phyloP scores from a whole-genome alignment of 139 green algal species.

The Chlamydomonas applanata region DNA sequence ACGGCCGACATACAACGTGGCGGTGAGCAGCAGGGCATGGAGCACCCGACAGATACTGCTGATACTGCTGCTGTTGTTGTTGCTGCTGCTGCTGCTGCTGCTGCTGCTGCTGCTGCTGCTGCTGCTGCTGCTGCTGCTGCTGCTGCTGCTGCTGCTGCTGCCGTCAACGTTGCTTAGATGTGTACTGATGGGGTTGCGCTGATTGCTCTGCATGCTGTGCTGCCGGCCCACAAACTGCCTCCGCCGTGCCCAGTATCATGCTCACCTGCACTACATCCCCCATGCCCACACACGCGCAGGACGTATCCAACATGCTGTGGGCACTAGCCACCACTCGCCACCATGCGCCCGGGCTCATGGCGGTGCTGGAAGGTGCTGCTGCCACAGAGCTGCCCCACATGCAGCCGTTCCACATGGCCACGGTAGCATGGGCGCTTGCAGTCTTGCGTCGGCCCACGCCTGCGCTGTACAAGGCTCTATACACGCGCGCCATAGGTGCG shows the following conservation, averaged over 20 bases:
- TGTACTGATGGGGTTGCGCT: no score
- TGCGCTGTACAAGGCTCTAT: background rate
- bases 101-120: no score
- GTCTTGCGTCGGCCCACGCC: background rate
- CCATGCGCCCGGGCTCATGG: background rate
- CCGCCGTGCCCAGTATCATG: background rate
- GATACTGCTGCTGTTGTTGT: no score
- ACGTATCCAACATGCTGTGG: conserved; percentile 28
- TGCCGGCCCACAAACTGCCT: background rate
- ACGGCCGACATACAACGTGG: background rate
- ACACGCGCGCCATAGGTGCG: no score
- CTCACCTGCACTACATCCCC: background rate
- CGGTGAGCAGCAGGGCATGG: no score
- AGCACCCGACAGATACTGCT: no score
- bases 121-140: no score
- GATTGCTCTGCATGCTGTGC: no score
- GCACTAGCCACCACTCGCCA: conserved; percentile 16
- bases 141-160: no score
- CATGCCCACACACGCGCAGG: conserved; percentile 9
- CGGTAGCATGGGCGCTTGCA: background rate
- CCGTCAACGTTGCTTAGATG: no score
- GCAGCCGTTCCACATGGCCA: background rate
- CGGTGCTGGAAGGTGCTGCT: background rate
- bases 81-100: no score
- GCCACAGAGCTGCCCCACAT: background rate